Conservation (phyloP, 1,139 yeast species). For the Pichia sp. region DNA sequence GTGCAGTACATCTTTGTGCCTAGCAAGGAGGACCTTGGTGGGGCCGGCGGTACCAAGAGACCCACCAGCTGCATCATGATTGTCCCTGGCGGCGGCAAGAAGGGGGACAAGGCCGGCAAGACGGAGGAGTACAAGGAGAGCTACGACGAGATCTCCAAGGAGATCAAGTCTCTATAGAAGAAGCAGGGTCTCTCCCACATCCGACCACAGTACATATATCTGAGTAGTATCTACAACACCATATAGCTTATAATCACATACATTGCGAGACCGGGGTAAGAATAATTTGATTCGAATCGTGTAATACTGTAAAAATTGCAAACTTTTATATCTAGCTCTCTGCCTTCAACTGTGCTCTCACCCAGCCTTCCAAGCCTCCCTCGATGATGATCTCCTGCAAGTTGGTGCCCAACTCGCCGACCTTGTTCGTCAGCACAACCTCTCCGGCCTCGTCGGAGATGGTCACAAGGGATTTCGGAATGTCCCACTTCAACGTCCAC, state of each 20-base stretch:
- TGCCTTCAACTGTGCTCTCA: slow-evolving; percentile 61
- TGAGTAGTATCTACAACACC: background rate
- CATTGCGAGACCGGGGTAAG: background rate
- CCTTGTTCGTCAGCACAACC: slow-evolving; percentile 73
- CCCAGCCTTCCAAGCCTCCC: slow-evolving; percentile 99
- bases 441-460: slow-evolving; percentile 66
- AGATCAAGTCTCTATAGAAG: slow-evolving; percentile 49
- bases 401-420: slow-evolving; percentile 92
- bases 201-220: background rate
- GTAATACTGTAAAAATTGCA: too few species aligned
- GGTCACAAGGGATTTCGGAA: slow-evolving; percentile 71
- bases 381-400: slow-evolving; percentile 93
- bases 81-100: slow-evolving; percentile 93
- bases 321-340: too few species aligned
- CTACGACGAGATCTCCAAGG: slow-evolving; percentile 92
- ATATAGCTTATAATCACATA: background rate
- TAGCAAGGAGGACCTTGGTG: slow-evolving; percentile 95
- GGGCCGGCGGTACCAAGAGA: slow-evolving; percentile 98
- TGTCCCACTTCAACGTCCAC: slow-evolving; percentile 91
- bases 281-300: slow-evolving; percentile 1
- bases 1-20: slow-evolving; percentile 94
- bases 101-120: slow-evolving; percentile 71
- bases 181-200: background rate
- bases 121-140: slow-evolving; percentile 88
- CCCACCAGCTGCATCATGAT: slow-evolving; percentile 98